These are phyloP conservation scores for Phytopythium delawarense DNA, from an alignment of 352 stramenopile species.

Conservation along the genomic window DNA sequence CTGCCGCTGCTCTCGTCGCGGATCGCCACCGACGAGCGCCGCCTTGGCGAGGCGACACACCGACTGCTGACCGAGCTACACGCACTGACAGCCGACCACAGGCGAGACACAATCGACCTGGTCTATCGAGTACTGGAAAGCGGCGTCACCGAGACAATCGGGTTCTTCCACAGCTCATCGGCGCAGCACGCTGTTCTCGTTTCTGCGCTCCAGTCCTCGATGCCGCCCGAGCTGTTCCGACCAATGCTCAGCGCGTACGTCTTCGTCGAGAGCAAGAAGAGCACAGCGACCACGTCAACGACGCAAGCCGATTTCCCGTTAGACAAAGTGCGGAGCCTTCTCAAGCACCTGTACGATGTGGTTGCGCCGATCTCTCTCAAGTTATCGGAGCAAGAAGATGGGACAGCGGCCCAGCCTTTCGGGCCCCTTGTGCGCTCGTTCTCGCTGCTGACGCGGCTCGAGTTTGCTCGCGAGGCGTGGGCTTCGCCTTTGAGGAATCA, in stretches of 20 bases:
- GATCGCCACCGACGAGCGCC: not conserved
- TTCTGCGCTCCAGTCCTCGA: slow-evolving; percentile 20
- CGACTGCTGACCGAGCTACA: not conserved
- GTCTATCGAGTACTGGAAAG: slow-evolving; percentile 11
- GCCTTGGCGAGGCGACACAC: not conserved
- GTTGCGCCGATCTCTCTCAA: slow-evolving; percentile 17
- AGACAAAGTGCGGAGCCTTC: slow-evolving; percentile 18
- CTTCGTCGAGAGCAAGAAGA: not conserved
- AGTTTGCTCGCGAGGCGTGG: slow-evolving; percentile 49
- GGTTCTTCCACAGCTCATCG: slow-evolving; percentile 24
- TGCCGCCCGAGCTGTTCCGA: slow-evolving; percentile 25
- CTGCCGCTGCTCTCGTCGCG: slow-evolving; percentile 22
- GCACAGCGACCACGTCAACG: not conserved
- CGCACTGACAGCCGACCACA: not conserved
- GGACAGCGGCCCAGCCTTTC: not conserved
- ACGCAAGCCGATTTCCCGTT: not conserved
- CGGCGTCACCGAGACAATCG: slow-evolving; percentile 27
- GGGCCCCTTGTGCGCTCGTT: slow-evolving; percentile 16
- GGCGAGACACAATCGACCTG: slow-evolving; percentile 1
- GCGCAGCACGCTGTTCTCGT: slow-evolving; percentile 16
- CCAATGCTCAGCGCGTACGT: not conserved
- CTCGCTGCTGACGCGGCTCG: slow-evolving; percentile 28
- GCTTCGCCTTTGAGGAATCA: slow-evolving; percentile 20
- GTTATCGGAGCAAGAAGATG: slow-evolving; percentile 7
- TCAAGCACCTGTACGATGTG: slow-evolving; percentile 25